Conservation (phyloP, 768 basidiomycete genomes). For the Boletus bicolor region DNA sequence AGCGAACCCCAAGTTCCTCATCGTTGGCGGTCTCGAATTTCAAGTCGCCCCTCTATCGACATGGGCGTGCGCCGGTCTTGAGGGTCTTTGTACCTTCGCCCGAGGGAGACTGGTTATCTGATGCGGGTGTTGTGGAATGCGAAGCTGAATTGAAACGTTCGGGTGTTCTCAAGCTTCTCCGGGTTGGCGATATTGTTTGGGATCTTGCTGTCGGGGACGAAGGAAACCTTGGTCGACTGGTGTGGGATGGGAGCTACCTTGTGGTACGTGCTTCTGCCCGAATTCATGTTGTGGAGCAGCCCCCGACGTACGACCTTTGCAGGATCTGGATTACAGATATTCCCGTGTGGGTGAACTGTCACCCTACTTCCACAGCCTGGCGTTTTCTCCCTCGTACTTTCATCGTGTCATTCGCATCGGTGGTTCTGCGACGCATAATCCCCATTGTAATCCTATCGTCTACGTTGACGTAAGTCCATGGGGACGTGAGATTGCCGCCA, state of each 20-base stretch:
- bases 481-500: constrained; percentile 72
- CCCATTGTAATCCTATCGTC: constrained; percentile 56
- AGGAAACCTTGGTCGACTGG: constrained; percentile 75
- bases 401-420: constrained; percentile 74
- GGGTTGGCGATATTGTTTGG: constrained; percentile 83
- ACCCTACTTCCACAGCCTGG: constrained; percentile 73
- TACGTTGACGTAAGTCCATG: constrained; percentile 76
- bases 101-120: constrained; percentile 84
- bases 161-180: constrained; percentile 51
- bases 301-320: constrained; percentile 5
- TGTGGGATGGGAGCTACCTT: constrained; percentile 89
- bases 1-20: constrained; percentile 21
- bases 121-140: constrained; percentile 76
- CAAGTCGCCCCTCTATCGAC: constrained; percentile 68
- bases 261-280: constrained; percentile 51
- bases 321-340: constrained; percentile 87
- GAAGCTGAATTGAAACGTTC: constrained; percentile 69
- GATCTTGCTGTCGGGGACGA: constrained; percentile 85
- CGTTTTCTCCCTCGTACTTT: constrained; percentile 87
- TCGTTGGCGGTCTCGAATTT: constrained; percentile 35
- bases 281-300: neutral
- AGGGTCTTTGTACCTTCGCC: constrained; percentile 84
- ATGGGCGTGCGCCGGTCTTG: constrained; percentile 71
- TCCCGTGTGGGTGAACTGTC: constrained; percentile 74
- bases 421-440: constrained; percentile 32